These are phyloP conservation scores for Petunia axillaris DNA, from an alignment of 257 asterid species.

Conservation along the genomic window DNA sequence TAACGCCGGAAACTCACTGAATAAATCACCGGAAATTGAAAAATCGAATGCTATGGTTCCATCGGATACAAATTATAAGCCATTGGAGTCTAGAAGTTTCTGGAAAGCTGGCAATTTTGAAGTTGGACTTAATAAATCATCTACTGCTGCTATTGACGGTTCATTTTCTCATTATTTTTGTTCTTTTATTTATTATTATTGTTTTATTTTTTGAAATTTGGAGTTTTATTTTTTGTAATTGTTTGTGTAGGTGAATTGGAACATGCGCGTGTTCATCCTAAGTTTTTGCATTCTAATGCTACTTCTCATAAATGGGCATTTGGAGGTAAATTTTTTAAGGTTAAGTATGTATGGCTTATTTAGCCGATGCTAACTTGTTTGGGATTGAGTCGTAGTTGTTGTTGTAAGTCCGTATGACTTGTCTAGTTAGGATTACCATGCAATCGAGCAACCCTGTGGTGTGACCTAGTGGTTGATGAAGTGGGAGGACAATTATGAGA, in stretches of 20 bases:
- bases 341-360: neutral
- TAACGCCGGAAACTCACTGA: constrained; percentile 29
- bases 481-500: too few relatives aligned
- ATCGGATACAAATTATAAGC: constrained; percentile 36
- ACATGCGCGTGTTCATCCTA: constrained; percentile 96
- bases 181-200: neutral
- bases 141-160: constrained; percentile 41
- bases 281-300: constrained; percentile 92
- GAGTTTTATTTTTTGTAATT: constrained; percentile 24
- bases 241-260: constrained; percentile 69
- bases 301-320: constrained; percentile 98
- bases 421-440: neutral
- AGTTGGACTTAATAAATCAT: constrained; percentile 46
- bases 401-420: neutral
- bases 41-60: constrained; percentile 26
- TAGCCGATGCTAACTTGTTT: too few relatives aligned
- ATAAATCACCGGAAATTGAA: constrained; percentile 40
- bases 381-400: too few relatives aligned
- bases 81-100: constrained; percentile 73
- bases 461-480: too few relatives aligned
- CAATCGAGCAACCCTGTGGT: neutral
- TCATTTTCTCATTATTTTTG: neutral
- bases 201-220: neutral
- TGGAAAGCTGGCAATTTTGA: constrained; percentile 91
- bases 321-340: constrained; percentile 58